phyloP scores from a whole-genome alignment of 352 stramenopile species.

The Phytophthora palmivora region DNA sequence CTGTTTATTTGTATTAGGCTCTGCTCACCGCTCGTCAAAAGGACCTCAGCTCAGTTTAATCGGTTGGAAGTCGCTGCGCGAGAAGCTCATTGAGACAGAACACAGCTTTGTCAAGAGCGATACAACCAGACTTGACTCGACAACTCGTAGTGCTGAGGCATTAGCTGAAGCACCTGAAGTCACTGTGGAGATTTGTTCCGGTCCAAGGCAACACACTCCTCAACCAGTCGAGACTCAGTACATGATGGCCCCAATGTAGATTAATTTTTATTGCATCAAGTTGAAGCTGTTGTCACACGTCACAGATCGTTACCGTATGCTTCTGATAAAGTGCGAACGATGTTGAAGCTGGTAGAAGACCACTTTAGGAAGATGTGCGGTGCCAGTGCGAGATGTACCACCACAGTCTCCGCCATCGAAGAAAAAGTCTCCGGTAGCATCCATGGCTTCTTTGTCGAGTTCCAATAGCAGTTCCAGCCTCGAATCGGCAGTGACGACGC shows the following conservation, averaged over 20 bases:
- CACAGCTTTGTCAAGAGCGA: slow-evolving; percentile 28
- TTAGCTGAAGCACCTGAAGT: slow-evolving; percentile 19
- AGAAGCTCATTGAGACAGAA: slow-evolving; percentile 59
- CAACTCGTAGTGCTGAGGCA: slow-evolving; percentile 6
- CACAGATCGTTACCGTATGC: slow-evolving; percentile 6
- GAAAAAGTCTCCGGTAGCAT: slow-evolving; percentile 8
- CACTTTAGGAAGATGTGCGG: slow-evolving; percentile 19
- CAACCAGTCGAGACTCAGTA: slow-evolving; percentile 10
- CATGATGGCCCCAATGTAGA: slow-evolving; percentile 31
- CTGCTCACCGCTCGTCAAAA: slow-evolving; percentile 1
- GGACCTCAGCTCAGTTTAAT: slow-evolving; percentile 47
- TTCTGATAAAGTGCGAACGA: slow-evolving; percentile 11
- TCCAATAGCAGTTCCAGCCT: slow-evolving; percentile 14
- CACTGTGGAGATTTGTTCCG: slow-evolving; percentile 14
- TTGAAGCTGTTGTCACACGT: slow-evolving; percentile 19
- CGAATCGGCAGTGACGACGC: slow-evolving; percentile 1
- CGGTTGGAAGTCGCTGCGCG: slow-evolving; percentile 58
- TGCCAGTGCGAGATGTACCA: slow-evolving; percentile 16
- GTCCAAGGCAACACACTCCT: neutral
- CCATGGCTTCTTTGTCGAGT: slow-evolving; percentile 8
- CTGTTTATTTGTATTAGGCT: slow-evolving; percentile 2
- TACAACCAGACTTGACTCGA: slow-evolving; percentile 16
- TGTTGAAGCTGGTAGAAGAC: slow-evolving; percentile 16
- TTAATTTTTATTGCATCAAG: neutral
- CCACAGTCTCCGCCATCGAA: slow-evolving; percentile 10